phyloP scores from a whole-genome alignment of 2,329 filamentous ascomycete genomes.

The Aspergillus transmontanensis region DNA sequence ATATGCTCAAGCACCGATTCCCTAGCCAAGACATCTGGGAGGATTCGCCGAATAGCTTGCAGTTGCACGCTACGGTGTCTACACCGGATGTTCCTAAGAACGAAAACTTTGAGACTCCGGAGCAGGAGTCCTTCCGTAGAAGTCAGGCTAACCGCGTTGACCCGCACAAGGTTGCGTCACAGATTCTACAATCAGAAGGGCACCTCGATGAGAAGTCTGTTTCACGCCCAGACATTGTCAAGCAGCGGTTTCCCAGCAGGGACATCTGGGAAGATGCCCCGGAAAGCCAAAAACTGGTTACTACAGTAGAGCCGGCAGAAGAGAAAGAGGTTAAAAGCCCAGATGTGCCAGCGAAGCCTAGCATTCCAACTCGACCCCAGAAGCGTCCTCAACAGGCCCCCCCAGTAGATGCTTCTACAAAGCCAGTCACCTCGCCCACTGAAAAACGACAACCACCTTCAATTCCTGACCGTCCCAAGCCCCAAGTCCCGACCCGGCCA shows the following conservation, averaged over 20 bases:
- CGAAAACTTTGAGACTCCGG: conserved; percentile 45
- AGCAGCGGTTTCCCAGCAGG: conserved; percentile 81
- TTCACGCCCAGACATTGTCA: conserved; percentile 54
- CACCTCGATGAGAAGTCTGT: conserved; percentile 26
- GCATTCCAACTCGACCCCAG: conserved; percentile 37
- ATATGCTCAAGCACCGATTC: conserved; percentile 68
- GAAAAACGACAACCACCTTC: conserved; percentile 55
- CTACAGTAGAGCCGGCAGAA: conserved; percentile 62
- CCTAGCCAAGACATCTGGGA: conserved; percentile 98
- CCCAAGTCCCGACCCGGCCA: conserved; percentile 66
- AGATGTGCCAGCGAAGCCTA: conserved; percentile 36
- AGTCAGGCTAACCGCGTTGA: conserved; percentile 43
- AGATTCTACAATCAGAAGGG: conserved; percentile 35
- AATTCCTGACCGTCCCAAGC: conserved; percentile 64
- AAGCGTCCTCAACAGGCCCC: conserved; percentile 37
- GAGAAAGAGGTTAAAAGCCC: conserved; percentile 52
- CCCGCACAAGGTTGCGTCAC: conserved; percentile 37
- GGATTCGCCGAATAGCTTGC: conserved; percentile 83
- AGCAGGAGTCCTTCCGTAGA: conserved; percentile 52
- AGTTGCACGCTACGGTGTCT: conserved; percentile 76
- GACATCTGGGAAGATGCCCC: conserved; percentile 96
- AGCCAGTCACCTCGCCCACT: conserved; percentile 47
- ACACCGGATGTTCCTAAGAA: conserved; percentile 68
- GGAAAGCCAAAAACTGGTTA: conserved; percentile 77
- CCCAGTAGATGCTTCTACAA: conserved; percentile 35